Conservation (phyloP, 495 filamentous ascomycete genomes). For the Aspergillus ostianus region DNA sequence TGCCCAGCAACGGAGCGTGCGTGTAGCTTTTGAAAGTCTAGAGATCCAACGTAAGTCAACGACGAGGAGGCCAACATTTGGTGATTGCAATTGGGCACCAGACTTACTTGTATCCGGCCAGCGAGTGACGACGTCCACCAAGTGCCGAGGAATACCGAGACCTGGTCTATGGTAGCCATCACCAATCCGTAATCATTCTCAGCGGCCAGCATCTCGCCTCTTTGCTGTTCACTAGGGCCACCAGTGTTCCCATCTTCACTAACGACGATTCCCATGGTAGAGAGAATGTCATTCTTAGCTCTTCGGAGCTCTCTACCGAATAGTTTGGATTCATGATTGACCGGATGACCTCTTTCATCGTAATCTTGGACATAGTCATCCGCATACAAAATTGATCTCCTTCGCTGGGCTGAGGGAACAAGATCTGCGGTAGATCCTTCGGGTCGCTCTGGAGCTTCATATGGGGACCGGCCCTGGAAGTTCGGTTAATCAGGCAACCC, state of each 20-base stretch:
- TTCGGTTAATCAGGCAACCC: not conserved
- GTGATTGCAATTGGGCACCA: not conserved
- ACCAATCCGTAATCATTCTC: slow-evolving; percentile 53
- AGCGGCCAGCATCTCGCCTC: slow-evolving; percentile 40
- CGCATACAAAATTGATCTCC: slow-evolving; percentile 38
- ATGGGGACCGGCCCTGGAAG: slow-evolving; percentile 68
- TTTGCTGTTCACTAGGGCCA: slow-evolving; percentile 39
- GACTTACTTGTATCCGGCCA: slow-evolving; percentile 46
- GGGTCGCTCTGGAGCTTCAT: slow-evolving; percentile 54
- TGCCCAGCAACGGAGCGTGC: slow-evolving; percentile 35
- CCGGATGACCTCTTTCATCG: slow-evolving; percentile 66
- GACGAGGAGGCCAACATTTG: not conserved
- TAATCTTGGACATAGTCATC: slow-evolving; percentile 61
- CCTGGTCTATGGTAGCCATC: slow-evolving; percentile 42
- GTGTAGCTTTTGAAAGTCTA: slow-evolving; percentile 49
- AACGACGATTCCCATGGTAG: slow-evolving; percentile 53
- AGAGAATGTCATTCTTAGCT: slow-evolving; percentile 59
- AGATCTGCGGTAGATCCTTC: slow-evolving; percentile 17
- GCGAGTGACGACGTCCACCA: slow-evolving; percentile 46
- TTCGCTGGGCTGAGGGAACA: slow-evolving; percentile 20
- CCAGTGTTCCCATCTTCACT: slow-evolving; percentile 39
- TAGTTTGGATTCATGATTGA: slow-evolving; percentile 55
- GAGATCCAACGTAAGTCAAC: slow-evolving; percentile 8
- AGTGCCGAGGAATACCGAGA: slow-evolving; percentile 41
- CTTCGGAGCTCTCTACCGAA: slow-evolving; percentile 44